Evolutionary conservation across 2,329 filamentous ascomycete genomes (phyloP), one percentile per base, ranked within the genome.

Genomic region (Ceratocystis colombiana): DNA sequence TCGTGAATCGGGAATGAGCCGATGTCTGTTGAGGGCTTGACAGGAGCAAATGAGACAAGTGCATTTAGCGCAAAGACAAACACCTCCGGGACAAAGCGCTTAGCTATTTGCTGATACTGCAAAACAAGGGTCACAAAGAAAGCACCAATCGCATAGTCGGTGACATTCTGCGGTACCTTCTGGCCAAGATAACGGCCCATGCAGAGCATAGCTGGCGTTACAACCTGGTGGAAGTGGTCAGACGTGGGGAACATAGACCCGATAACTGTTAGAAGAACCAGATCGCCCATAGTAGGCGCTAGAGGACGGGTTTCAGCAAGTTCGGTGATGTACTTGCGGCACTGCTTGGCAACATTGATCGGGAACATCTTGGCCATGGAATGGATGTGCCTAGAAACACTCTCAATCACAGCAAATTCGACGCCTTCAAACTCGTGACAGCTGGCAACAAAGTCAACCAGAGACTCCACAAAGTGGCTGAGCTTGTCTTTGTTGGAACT

Each of bases 211-310:
- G 93, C 88, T 1, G 94, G 94, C 1, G 94, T 99, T 50, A 90
- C 88, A 45, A 97, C 90, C 71, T 94, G 88, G 72, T 99, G 94
- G 76, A 97, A 99, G 76, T 97, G 92, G 75, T 99, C 94, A 0
- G 92, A 96, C 0, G 94, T 96, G 3, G 94, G 92, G 72, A 96
- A 99, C 64, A 95, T 88, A 1, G 85, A 86, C 50, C 87, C 85
- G 68, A 96, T 84, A 0, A 90, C 91, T 0, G 90, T 92, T 45
- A 99, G 78, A n/a, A 96, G 77, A 25, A 91, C 77, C 22, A 99
- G 77, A 72, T 99, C 92, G 20, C 90, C 89, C 17, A 57, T 62
- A 7, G 59, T 64, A 71, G 74, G 82, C 6, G 77, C 74, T 45
- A 85, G 74, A 3, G 81, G 78, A 45, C 84, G 77, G 41, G 74